A percentile compares a stretch with the other conserved stretches of the same genome.
Conservation (phyloP, 2,329 filamentous ascomycete genomes). For the Berkeleyomyces rouxiae region DNA sequence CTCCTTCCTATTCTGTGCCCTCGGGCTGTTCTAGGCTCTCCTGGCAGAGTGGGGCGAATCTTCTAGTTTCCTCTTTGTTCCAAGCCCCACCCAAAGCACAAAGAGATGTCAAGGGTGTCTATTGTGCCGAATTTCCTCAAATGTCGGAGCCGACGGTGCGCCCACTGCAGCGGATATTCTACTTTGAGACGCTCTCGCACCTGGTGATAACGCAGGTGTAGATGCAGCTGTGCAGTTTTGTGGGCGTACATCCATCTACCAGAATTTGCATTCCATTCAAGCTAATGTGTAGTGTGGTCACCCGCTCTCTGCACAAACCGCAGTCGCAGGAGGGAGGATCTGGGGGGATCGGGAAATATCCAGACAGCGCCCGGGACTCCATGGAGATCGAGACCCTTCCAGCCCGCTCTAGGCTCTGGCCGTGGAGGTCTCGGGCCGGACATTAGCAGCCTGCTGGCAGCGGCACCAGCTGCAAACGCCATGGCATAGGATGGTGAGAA, state of each 20-base stretch:
- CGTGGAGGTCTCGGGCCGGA: not conserved
- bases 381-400: not conserved
- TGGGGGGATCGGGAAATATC: not conserved
- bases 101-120: not conserved
- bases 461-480: too few relatives aligned
- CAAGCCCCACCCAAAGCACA: not conserved
- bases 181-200: not conserved
- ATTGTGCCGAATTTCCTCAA: not conserved
- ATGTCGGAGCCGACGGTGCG: not conserved
- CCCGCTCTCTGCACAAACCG: not conserved
- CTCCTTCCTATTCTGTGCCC: not conserved
- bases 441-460: too few relatives aligned
- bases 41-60: not conserved
- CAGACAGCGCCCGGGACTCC: not conserved
- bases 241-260: not conserved
- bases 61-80: not conserved
- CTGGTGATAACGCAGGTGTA: not conserved
- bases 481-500: too few relatives aligned
- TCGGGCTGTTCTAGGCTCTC: not conserved
- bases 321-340: too few relatives aligned
- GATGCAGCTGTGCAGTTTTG: not conserved
- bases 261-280: too few relatives aligned
- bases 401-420: not conserved
- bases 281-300: too few relatives aligned
- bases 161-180: not conserved